Base-by-base conservation (phyloP, 805 yeast species). In the Spathaspora sp. region DNA sequence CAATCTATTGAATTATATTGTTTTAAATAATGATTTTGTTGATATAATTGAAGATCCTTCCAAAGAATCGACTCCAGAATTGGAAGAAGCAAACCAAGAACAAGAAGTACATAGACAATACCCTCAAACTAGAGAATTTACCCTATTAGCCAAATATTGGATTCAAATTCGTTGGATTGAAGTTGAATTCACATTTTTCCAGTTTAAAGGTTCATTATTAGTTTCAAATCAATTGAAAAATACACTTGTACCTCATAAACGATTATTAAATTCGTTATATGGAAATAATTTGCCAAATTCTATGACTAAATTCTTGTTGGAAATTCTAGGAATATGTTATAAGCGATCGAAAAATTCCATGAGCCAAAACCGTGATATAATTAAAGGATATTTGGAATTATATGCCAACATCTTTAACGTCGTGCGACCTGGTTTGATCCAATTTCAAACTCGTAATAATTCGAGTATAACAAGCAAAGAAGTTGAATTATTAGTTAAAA, bases 81-180 rank as follows among this genome's bases (percentile, higher is more conserved):
- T 46, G 4, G 43, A 49, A 4, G 51, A 39, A 29, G 14, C 4
- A 12, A 29, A 10, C 9, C 16, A 16, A 44, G 38, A 10, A 11
- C 19, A 46, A 14, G 29, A 50, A n/a, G 9, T 26, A 26, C 17
- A 18, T 8, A 23, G 26, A 23, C 26, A 23, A 23, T 49, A 54
- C 40, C 50, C 51, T 5, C 28, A 45, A 16, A 44, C 23, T 7
- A 42, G 44, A 14, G 65, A 58, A 47, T 62, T 60, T 43, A 55
- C 50, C 20, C 11, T 60, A 9, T 49, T 63, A 5, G 56, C 62
- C 2, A 53, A 58, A 28, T 59, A 55, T 42, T 67, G 70, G 71
- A 54, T 63, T n/a, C 63, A 64, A 49, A 48, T 67, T n/a, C 51
- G 69, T 42, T 46, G 61, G n/a, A 53, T 63, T n/a, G 70, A 65